Evolutionary conservation across 176 grass and related monocot species (phyloP), one percentile per base, ranked within the genome.

Genomic region (Ensete glaucum): DNA sequence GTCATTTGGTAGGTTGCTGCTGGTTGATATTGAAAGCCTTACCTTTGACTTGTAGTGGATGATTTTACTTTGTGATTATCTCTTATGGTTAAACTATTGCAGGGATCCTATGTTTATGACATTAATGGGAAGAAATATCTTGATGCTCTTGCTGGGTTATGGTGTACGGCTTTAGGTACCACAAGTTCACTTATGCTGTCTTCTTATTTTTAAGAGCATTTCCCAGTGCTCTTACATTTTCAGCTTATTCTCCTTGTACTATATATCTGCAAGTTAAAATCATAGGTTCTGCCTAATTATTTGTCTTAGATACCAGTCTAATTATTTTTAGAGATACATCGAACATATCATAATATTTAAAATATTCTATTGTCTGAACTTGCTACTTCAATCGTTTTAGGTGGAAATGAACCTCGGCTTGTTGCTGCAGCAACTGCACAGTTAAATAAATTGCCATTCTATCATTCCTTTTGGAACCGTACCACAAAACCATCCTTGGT

Each of bases 401-500:
- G 95, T 94, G 95, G 95, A 78, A 89, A 62, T 24, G 95, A 98
- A 66, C 84, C 90, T 76, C 85, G 88, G 59, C 82, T 98, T 82
- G 58, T 94, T 81, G 90, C 89, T 81, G 95, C 90, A 58, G 95
- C 95, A 78, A 89, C 80, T 50, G 84, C 87, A 1, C 95, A 98
- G 62, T 80, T 98, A 84, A 91, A 98, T 76, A 89, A 89, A 62
- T 77, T 98, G 34, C 95, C 95, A 9, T 98, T 98, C 79, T 98
- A 98, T 25, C 95, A 98, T 56, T 98, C 95, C 22, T 98, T 98
- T 54, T 98, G 95, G 95, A 98, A 98, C 53, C 88, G 90, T 67
- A 98, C 95, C 23, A 98, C 95, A 50, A 98, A 79, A 78, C 90
- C 95, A 29, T 89, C 95, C 26, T 26, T 98, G 90, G 95, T 98